Base-by-base conservation (phyloP, 768 basidiomycete species). In the Sporobolomyces phaffii region DNA sequence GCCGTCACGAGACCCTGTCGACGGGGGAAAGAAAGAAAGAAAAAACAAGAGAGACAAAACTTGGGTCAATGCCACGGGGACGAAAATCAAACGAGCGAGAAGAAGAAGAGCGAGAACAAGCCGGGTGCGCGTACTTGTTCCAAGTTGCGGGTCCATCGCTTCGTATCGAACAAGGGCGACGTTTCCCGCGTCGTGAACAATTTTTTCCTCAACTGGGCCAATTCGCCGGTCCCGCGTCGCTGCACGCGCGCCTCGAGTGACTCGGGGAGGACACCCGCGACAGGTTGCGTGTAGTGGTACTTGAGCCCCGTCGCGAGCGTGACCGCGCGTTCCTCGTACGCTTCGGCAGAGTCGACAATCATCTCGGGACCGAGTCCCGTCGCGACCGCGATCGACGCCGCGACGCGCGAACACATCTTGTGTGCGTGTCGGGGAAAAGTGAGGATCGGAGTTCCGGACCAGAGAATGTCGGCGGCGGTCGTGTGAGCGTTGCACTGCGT, bases 401-500 rank as follows among this genome's bases (percentile, higher is more conserved):
- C 82, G 31, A 83, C 83, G 10, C 82, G 79, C 22, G 81, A 82
- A 60, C 79, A 80, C 81, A 83, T 83, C 72, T 82, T 83, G 69
- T 81, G 77, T 43, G 72, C 65, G 64, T 83, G 79, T 2, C 72
- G 65, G 10, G 82, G 81, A 77, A 76, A 82, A 24, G 82, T 82
- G 33, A 83, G 71, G 41, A 83, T 77, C 33, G 82, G 82, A 2
- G 83, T 83, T 13, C 83, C 82, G 0, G 81, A 78, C 83, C 82
- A 83, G 29, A 83, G 75, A 38, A 83, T 80, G 72, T 83, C 82
- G 17, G 80, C 79, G 17, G 82, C 80, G 43, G 82, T 79, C 6
- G 82, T 83, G 60, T 83, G 82, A 22, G 83, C 82, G 63, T 81
- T 83, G 72, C 82, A 83, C 82, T 83, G 15, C 28, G n/a, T n/a